Evolutionary conservation across 2,329 filamentous ascomycete genomes (phyloP).

Genomic region (Dryadomyces quercivorus): DNA sequence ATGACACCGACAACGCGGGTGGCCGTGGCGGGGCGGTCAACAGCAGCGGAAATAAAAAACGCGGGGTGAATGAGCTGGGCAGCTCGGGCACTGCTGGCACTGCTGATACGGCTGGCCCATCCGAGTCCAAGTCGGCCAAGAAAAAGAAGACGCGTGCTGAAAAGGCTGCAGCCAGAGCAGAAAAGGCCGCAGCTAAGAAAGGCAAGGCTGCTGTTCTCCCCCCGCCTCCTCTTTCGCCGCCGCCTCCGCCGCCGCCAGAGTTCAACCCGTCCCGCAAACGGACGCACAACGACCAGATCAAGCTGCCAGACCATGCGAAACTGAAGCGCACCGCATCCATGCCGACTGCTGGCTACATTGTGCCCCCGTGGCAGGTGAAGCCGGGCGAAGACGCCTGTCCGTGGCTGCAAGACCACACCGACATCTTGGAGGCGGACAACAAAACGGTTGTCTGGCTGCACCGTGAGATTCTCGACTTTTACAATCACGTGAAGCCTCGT

Average conservation of each 20-base stretch:
- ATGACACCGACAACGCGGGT: constrained; percentile 1
- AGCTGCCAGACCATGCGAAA: constrained; percentile 37
- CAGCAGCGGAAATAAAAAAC: neutral
- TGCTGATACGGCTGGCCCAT: too few relatives aligned
- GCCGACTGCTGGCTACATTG: constrained; percentile 35
- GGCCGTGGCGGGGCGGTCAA: neutral
- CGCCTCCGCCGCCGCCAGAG: neutral
- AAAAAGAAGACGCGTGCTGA: neutral
- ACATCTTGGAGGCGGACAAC: constrained; percentile 29
- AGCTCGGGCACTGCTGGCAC: neutral
- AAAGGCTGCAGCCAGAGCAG: neutral
- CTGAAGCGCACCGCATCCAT: constrained; percentile 39
- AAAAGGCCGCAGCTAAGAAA: neutral
- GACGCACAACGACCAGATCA: constrained; percentile 57
- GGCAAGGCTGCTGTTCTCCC: neutral
- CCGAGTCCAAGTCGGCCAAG: too few relatives aligned
- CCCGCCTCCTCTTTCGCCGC: neutral
- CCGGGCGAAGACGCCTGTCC: constrained; percentile 38
- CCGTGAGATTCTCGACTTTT: constrained; percentile 83
- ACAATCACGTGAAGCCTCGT: constrained; percentile 67
- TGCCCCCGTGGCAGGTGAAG: constrained; percentile 38
- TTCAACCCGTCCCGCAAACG: constrained; percentile 50
- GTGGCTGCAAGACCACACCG: constrained; percentile 51
- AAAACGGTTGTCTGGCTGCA: constrained; percentile 51
- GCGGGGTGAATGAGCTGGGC: neutral